Evolutionary conservation across 1,284 basidiomycete species (phyloP), one percentile per base, ranked within the genome.

Genomic region (Heterobasidion parviporum): DNA sequence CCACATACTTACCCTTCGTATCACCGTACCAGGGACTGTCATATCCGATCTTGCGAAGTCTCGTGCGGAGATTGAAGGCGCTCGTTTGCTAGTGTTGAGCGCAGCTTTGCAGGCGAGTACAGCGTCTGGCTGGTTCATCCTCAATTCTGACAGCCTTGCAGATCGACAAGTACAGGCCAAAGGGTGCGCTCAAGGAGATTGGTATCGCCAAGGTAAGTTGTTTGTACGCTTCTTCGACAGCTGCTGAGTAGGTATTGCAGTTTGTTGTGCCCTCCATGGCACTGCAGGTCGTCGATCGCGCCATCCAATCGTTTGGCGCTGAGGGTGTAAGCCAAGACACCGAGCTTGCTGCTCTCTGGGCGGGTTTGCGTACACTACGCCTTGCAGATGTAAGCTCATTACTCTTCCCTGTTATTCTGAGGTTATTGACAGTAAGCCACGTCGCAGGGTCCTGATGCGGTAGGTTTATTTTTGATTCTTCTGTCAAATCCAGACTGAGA

Each of bases 161-260:
- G 88, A 95, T 98, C 59, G 95, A 98, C 74, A 86, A 85, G 63
- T 75, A 82, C 66, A 84, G 89, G 61, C 92, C 96, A 3, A 99
- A 98, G 70, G 94, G 92, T 45, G 96, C 97, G 0, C 69, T 98
- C 72, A 95, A 95, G 71, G 96, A 98, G 70, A 99, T 99, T 65
- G 95, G 92, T 45, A 92, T 98, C 62, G 92, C 94, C 56, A 99
- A 99, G 80, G 94, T 91, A 57, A 54, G 73, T 65, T 36, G 16
- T 14, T 56, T 55, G 16, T 18, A 47, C 54, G 10, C 2, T 48
- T 48, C 12, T 18, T 48, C 18, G 4, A 16, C 16, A 32, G 18
- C 2, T 48, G 12, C 18, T 48, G 18, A 48, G 3, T 6, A 12
- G 46, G 9, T 10, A 48, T 48, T 10, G 10, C 33, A 94, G 93